Base-by-base conservation (phyloP, 1,139 yeast genomes). In the Wickerhamiella pararugosa region DNA sequence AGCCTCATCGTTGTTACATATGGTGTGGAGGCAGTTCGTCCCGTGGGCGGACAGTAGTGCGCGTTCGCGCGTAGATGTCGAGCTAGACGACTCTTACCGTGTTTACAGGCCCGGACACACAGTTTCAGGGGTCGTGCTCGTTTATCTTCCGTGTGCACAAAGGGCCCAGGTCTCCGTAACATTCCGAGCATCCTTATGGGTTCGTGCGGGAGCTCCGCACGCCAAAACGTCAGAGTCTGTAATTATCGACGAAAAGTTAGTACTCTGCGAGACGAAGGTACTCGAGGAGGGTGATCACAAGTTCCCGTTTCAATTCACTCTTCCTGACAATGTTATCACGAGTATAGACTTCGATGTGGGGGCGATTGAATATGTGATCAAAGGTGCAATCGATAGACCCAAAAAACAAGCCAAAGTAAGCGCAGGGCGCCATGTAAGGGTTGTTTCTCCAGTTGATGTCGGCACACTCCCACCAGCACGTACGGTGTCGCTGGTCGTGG, bases 331-430 rank as follows among this genome's bases (percentile, higher is more conserved):
- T 48, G 68, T 83, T 4, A 78, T 70, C 57, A 79, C 90, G 27
- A 76, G 87, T 45, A 71, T 86, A 27, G 81, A 78, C 50, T 86
- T 86, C 54, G 95, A 87, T 50, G 76, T 79, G 51, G 96, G 96
- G 7, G 71, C 83, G 15, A 81, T 86, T n/a, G 60, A 72, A 7
- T 84, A 86, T 57, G 60, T 65, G 30, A 61, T 86, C 37, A 69
- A 79, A 83, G 1, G 65, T 74, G 2, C 65, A n/a, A 32, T 43
- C 9, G 15, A 28, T 6, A 11, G 34, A 8, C 29, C 46, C 10
- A 26, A 21, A 10, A 30, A 38, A 15, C 25, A n/a, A 5, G 7
- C 15, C 21, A 25, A 35, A 30, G 26, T 9, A 4, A 30, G 42
- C 3, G n/a, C 34, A 6, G 31, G 15, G 9, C 39, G 43, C 11